Conservation (phyloP, 2,329 filamentous ascomycete genomes). For the Ciborinia camelliae region DNA sequence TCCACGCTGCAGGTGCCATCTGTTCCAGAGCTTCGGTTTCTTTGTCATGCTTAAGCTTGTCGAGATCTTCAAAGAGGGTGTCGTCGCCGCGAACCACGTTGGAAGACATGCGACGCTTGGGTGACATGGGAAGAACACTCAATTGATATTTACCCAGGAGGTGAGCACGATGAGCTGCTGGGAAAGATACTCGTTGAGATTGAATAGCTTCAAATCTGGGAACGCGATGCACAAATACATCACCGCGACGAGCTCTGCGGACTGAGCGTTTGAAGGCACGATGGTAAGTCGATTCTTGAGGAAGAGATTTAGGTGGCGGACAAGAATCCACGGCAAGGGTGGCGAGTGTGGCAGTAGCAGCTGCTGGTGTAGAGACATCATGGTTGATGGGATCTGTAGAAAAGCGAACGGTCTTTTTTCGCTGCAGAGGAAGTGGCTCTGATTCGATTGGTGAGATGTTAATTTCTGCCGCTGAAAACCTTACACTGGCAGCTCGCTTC, state of each 20-base stretch:
- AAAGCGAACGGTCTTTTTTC: conserved; percentile 77
- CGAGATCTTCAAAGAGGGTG: conserved; percentile 58
- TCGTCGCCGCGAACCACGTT: conserved; percentile 73
- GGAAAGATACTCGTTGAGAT: conserved; percentile 71
- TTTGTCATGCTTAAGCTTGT: conserved; percentile 65
- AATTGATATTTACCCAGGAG: conserved; percentile 84
- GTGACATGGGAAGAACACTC: conserved; percentile 63
- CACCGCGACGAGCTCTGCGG: conserved; percentile 61
- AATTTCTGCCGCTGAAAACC: conserved; percentile 35
- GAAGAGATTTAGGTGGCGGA: conserved; percentile 49
- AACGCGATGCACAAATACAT: conserved; percentile 81
- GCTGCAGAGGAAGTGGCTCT: conserved; percentile 19
- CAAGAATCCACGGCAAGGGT: conserved; percentile 38
- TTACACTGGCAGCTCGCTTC: conserved; percentile 33
- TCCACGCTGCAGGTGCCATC: conserved; percentile 59
- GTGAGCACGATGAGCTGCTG: conserved; percentile 71
- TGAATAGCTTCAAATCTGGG: conserved; percentile 87
- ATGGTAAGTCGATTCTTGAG: conserved; percentile 77
- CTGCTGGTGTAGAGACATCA: conserved; percentile 24
- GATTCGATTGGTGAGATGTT: conserved; percentile 39
- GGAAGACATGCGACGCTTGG: conserved; percentile 67
- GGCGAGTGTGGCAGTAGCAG: conserved; percentile 17
- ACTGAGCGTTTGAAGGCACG: conserved; percentile 77
- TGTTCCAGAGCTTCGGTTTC: conserved; percentile 78
- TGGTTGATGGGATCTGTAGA: conserved; percentile 44